These are phyloP conservation scores for Phytophthora sp. DNA, from an alignment of 352 stramenopile genomes.

Conservation along the genomic window DNA sequence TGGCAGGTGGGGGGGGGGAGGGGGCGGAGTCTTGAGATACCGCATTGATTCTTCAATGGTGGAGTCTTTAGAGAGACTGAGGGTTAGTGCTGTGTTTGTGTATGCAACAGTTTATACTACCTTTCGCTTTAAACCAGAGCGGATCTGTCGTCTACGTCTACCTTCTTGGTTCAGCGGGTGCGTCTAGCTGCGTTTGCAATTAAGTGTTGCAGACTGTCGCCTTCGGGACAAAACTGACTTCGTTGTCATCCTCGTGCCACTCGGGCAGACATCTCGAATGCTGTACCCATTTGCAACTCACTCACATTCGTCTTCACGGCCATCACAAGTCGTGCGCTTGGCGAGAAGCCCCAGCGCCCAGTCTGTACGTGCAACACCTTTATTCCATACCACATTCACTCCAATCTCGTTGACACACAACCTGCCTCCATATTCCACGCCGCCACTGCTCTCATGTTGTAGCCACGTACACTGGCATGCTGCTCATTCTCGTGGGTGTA, in stretches of 20 bases:
- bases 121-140: conserved; percentile 85
- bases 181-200: background rate
- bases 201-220: no score
- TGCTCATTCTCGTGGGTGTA: conserved; percentile 66
- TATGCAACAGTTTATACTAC: conserved; percentile 71
- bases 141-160: conserved; percentile 84
- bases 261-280: conserved; percentile 81
- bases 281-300: conserved; percentile 90
- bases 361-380: conserved; percentile 59
- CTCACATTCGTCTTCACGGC: conserved; percentile 90
- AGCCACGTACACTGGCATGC: conserved; percentile 72
- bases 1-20: conserved; percentile 63
- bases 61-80: background rate
- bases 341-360: conserved; percentile 73
- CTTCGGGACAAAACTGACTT: no score
- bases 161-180: conserved; percentile 75
- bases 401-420: background rate
- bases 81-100: background rate
- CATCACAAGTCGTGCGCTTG: conserved; percentile 75
- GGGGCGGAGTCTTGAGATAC: no score
- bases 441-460: background rate
- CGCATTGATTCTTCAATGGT: no score
- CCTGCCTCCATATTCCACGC: background rate
- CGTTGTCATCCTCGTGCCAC: background rate
- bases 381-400: no score